Conservation (phyloP, 306 rosid species). For the Prunus armeniaca region DNA sequence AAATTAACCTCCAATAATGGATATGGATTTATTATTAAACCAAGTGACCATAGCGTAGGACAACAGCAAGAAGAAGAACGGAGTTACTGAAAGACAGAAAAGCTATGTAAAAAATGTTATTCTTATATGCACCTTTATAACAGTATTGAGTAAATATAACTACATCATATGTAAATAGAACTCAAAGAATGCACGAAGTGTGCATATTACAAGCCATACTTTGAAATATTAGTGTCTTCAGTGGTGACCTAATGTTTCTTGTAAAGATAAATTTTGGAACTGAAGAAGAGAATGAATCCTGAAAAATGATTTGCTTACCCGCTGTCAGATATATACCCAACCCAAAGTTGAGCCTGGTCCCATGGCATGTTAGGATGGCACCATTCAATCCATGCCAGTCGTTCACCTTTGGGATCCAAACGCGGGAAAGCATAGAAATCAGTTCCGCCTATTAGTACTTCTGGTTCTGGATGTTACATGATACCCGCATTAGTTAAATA, state of each 20-base stretch:
- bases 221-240: neutral
- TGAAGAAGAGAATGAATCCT: neutral
- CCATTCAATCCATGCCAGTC: constrained; percentile 96
- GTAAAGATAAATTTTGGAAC: neutral
- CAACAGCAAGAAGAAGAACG: neutral
- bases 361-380: constrained; percentile 94
- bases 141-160: neutral
- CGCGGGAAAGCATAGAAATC: constrained; percentile 98
- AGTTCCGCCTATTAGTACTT: constrained; percentile 63
- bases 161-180: neutral
- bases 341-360: constrained; percentile 96
- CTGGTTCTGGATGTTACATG: constrained; percentile 56
- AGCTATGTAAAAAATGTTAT: neutral
- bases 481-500: constrained; percentile 13
- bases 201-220: neutral
- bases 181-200: neutral
- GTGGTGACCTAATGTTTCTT: neutral
- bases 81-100: neutral
- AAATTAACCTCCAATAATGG: neutral
- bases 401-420: constrained; percentile 62
- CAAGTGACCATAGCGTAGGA: neutral
- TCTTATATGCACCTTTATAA: neutral
- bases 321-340: constrained; percentile 80
- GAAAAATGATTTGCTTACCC: constrained; percentile 58
- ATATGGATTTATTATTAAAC: neutral